Conservation (phyloP, 176 grass and related monocot genomes). For the Pontederia crassipes region DNA sequence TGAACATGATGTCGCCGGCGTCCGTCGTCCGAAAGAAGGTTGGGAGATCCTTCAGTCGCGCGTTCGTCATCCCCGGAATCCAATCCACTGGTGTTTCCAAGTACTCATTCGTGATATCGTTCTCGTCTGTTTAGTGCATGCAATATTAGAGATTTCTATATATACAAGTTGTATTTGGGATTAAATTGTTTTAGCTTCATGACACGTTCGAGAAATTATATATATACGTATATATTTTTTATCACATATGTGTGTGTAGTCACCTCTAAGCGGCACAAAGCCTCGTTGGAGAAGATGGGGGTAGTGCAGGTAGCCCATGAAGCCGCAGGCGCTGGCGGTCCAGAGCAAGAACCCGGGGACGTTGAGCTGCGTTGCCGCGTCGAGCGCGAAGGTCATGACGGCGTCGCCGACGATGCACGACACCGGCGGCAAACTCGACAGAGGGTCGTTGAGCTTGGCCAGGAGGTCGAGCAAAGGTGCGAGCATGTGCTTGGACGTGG, state of each 20-base stretch:
- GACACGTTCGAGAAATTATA: too few species aligned
- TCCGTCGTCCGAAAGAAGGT: not conserved
- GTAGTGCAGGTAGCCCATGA: constrained; percentile 5
- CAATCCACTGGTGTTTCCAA: not conserved
- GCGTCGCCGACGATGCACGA: constrained; percentile 3
- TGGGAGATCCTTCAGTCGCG: constrained; percentile 4
- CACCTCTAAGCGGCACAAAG: constrained; percentile 1
- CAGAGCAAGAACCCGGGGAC: constrained; percentile 2
- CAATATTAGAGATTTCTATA: not conserved
- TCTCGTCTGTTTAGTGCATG: not conserved
- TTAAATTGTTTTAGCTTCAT: too few species aligned
- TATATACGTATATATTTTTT: not conserved
- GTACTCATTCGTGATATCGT: not conserved
- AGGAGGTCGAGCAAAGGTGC: not conserved
- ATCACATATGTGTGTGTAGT: not conserved
- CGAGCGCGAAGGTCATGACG: constrained; percentile 11
- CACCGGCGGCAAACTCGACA: not conserved
- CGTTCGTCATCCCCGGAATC: constrained; percentile 5
- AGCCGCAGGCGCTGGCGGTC: constrained; percentile 6
- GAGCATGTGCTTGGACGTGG: not conserved
- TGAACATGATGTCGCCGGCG: constrained; percentile 3
- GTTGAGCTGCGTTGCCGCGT: not conserved
- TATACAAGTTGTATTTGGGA: too few species aligned
- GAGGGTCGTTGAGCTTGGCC: not conserved
- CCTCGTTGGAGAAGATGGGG: not conserved